phyloP scores from a whole-genome alignment of 2,329 filamentous ascomycete genomes.

The Pezicula rhizophila region DNA sequence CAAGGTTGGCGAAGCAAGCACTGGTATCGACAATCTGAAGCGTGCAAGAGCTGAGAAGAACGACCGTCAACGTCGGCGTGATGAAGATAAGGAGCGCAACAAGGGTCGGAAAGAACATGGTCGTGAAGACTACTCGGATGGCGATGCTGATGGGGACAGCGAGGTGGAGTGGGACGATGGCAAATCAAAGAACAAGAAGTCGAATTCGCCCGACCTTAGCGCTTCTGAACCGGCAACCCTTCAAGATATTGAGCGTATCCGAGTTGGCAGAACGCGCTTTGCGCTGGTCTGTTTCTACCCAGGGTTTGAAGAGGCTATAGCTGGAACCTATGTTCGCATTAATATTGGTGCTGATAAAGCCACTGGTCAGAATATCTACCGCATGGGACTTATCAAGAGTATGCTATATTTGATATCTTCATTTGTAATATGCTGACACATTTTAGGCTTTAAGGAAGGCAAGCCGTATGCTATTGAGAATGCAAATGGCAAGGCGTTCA shows the following conservation, averaged over 20 bases:
- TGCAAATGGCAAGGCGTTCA: slow-evolving; percentile 66
- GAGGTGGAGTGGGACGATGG: slow-evolving; percentile 71
- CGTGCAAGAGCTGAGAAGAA: slow-evolving; percentile 58
- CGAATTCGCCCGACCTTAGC: slow-evolving; percentile 36
- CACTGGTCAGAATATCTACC: slow-evolving; percentile 71
- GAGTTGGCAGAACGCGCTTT: slow-evolving; percentile 80
- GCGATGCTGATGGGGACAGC: slow-evolving; percentile 64
- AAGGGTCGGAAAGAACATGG: slow-evolving; percentile 39
- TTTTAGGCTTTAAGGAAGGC: slow-evolving; percentile 66
- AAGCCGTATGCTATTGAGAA: slow-evolving; percentile 78
- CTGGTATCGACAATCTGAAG: slow-evolving; percentile 66
- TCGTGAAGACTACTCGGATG: slow-evolving; percentile 49
- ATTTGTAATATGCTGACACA: slow-evolving; percentile 20
- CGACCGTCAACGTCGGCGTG: slow-evolving; percentile 56
- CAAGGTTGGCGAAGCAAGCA: slow-evolving; percentile 61
- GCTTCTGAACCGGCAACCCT: slow-evolving; percentile 63
- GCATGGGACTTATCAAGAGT: slow-evolving; percentile 86
- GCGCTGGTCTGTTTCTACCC: slow-evolving; percentile 90
- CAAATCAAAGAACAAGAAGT: slow-evolving; percentile 41
- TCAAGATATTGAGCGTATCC: slow-evolving; percentile 76
- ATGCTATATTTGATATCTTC: slow-evolving; percentile 19
- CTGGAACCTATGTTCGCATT: slow-evolving; percentile 79
- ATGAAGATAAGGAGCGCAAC: slow-evolving; percentile 53
- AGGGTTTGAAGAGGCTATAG: slow-evolving; percentile 75
- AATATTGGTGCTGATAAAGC: slow-evolving; percentile 72